phyloP scores from a whole-genome alignment of 805 yeast species.

The Monosporozyma siamensis region DNA sequence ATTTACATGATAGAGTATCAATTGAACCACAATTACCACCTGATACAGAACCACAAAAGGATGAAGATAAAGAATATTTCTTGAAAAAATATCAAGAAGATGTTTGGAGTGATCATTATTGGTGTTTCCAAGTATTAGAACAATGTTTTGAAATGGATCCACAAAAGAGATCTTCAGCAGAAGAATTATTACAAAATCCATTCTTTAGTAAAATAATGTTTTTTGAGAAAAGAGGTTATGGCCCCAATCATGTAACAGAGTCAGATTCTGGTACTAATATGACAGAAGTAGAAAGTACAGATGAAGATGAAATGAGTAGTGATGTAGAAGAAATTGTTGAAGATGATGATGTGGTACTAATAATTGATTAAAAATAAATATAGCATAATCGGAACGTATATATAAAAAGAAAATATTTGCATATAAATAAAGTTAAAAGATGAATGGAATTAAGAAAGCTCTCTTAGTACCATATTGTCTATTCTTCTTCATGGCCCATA shows the following conservation, averaged over 20 bases:
- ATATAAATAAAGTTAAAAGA: conserved; percentile 37
- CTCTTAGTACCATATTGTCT: conserved; percentile 68
- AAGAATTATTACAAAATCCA: conserved; percentile 45
- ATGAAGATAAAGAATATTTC: conserved; percentile 9
- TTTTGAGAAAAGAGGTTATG: conserved; percentile 6
- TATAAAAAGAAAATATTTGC: background rate
- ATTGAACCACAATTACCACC: conserved; percentile 21
- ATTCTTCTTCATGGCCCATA: conserved; percentile 89
- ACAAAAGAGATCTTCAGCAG: conserved; percentile 46
- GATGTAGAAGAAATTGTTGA: conserved; percentile 15
- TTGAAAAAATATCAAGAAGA: conserved; percentile 27
- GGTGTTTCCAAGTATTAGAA: conserved; percentile 46
- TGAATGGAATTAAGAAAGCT: conserved; percentile 70
- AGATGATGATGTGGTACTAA: conserved; percentile 19
- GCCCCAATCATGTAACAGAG: conserved; percentile 8
- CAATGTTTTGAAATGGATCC: conserved; percentile 53
- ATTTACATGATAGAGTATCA: conserved; percentile 28
- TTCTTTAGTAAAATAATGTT: conserved; percentile 44
- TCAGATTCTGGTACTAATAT: conserved; percentile 10
- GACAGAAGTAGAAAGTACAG: conserved; percentile 20
- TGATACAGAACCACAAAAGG: background rate
- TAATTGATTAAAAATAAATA: conserved; percentile 4
- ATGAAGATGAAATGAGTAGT: conserved; percentile 19
- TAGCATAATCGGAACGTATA: background rate
- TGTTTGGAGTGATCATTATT: conserved; percentile 30